Base-by-base conservation (phyloP, 225 moss, liverwort and hornwort species). In the Neckera pumila region DNA sequence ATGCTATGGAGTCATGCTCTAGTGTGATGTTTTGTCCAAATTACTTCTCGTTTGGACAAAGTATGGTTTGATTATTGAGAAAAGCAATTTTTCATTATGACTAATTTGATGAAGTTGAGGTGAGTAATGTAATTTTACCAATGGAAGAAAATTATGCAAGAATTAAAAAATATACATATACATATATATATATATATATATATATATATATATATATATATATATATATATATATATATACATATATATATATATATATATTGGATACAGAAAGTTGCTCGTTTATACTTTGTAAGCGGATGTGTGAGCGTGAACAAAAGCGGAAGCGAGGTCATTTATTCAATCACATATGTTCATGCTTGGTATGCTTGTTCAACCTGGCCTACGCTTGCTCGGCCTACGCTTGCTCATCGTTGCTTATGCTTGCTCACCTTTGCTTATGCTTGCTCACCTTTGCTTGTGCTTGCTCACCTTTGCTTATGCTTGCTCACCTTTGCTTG, bases 251-350 rank as follows among this genome's bases (percentile, higher is more conserved):
- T n/a, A n/a, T n/a, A n/a, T n/a, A n/a, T n/a, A n/a, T n/a, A n/a
- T n/a, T n/a, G 42, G 2, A 2, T 2, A 9, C 27, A 16, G 8
- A 40, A 27, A 69, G 4, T 1, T 9, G 5, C 6, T 73, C 0
- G 0, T 45, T 30, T 17, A 2, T 16, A 42, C 42, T 14, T 42
- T 9, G 5, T 9, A 16, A 71, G 26, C 0, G 0, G 5, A 26
- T 36, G 9, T 33, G 5, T 9, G 17, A 63, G 33, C 5, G 17
- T 33, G 7, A 23, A 33, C 2, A 1, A 3, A 70, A 20, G 3
- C 10, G 3, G 34, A 36, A 70, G 25, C 40, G 21, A 42, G 42
- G 3, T 40, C 14, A 42, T 40, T 13, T 70, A 25, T 40, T 40
- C n/a, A n/a, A n/a, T 70, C 14, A 8, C 2, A 13, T 38, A 1